These are phyloP conservation scores for Volvox africanus DNA, from an alignment of 139 green algal genomes.

Conservation along the genomic window DNA sequence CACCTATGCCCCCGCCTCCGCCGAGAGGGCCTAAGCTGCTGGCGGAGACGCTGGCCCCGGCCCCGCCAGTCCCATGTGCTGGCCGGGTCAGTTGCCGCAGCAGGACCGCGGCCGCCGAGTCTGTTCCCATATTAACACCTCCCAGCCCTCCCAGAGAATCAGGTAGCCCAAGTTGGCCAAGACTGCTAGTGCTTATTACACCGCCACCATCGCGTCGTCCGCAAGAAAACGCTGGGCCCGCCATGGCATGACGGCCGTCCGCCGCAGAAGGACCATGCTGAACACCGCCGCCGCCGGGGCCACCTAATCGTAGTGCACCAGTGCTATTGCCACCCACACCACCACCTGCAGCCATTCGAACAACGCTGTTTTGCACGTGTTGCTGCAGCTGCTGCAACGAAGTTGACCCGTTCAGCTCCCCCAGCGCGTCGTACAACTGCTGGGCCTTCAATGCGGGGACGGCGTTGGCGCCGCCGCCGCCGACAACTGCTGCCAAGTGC, in stretches of 20 bases:
- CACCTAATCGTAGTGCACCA: not conserved
- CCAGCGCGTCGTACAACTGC: not conserved
- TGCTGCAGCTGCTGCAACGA: not conserved
- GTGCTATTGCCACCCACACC: not conserved
- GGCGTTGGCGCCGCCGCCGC: not conserved
- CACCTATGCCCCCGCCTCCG: not conserved
- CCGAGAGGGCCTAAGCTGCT: not conserved
- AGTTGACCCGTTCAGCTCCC: not conserved
- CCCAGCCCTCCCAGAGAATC: not conserved
- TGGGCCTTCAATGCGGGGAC: not conserved
- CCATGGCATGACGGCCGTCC: not conserved
- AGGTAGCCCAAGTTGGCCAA: not conserved
- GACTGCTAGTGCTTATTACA: not conserved
- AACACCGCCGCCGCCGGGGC: not conserved
- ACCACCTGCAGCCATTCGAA: not conserved
- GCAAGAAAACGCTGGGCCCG: not conserved
- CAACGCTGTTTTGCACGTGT: not conserved
- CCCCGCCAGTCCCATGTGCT: not conserved
- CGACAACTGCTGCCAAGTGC: not conserved
- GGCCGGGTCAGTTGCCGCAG: slow-evolving; percentile 8
- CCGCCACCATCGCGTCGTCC: not conserved
- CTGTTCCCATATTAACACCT: not conserved
- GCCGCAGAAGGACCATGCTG: not conserved
- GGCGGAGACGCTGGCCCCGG: not conserved
- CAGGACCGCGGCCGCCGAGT: not conserved